A percentile compares a stretch with the other conserved stretches of the same genome.
Evolutionary conservation across 257 asterid genomes (phyloP).

Genomic region (Forsythia suspensa): DNA sequence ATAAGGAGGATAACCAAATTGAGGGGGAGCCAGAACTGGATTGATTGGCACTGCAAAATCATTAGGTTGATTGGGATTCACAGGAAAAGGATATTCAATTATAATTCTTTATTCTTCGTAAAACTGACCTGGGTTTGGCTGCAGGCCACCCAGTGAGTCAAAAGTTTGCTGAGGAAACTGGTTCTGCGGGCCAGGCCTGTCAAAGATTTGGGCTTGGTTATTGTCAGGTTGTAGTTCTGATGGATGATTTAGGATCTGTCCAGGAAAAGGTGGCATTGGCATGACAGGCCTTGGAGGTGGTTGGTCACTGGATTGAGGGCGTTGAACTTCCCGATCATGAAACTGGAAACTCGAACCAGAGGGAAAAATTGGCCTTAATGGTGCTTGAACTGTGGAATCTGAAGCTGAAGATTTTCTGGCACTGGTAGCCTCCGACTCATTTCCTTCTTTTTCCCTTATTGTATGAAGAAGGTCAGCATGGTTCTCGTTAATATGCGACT

Average conservation of each 20-base stretch:
- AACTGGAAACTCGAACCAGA: slow-evolving; percentile 62
- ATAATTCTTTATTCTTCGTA: slow-evolving; percentile 29
- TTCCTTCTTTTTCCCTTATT: slow-evolving; percentile 56
- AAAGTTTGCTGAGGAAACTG: slow-evolving; percentile 63
- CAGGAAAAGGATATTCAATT: slow-evolving; percentile 22
- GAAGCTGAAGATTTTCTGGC: slow-evolving; percentile 76
- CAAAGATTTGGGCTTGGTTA: slow-evolving; percentile 54
- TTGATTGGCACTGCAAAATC: neutral
- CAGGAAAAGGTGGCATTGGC: slow-evolving; percentile 51
- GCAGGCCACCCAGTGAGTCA: slow-evolving; percentile 51
- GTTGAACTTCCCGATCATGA: slow-evolving; percentile 65
- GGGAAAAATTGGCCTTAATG: slow-evolving; percentile 62
- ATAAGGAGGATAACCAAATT: slow-evolving; percentile 53
- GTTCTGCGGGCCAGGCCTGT: slow-evolving; percentile 56
- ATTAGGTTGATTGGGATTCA: neutral
- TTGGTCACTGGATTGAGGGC: slow-evolving; percentile 54
- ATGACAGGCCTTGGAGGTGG: slow-evolving; percentile 53
- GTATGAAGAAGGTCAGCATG: slow-evolving; percentile 70
- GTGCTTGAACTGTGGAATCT: slow-evolving; percentile 89
- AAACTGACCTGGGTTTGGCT: slow-evolving; percentile 57
- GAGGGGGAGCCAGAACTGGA: neutral
- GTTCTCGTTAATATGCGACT: slow-evolving; percentile 56
- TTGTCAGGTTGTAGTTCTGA: slow-evolving; percentile 58
- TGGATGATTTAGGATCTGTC: slow-evolving; percentile 57
- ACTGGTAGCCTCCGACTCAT: slow-evolving; percentile 65